A percentile compares a stretch with the other conserved stretches of the same genome.
These are phyloP conservation scores for Scedosporium apiospermum DNA, from an alignment of 2,329 filamentous ascomycete species.

Conservation along the genomic window DNA sequence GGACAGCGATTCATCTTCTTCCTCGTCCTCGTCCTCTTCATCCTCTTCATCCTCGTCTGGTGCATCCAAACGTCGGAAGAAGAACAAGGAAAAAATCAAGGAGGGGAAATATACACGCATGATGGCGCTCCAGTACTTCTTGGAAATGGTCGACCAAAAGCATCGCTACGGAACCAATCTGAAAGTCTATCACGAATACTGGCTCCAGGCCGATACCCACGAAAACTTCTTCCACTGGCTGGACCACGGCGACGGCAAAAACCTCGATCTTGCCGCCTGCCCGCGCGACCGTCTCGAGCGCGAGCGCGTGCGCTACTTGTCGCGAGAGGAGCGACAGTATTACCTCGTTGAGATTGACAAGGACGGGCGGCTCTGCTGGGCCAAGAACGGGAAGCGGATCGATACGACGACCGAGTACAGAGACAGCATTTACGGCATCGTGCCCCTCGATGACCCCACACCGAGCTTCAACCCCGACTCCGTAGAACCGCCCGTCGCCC, in stretches of 20 bases:
- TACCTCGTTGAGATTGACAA: constrained; percentile 72
- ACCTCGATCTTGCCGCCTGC: constrained; percentile 60
- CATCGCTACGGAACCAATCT: constrained; percentile 83
- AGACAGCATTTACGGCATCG: constrained; percentile 70
- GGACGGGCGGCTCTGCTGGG: constrained; percentile 74
- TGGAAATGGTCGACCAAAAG: constrained; percentile 77
- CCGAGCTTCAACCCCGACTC: constrained; percentile 22
- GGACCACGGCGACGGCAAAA: constrained; percentile 67
- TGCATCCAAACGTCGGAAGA: constrained; percentile 14
- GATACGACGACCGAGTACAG: constrained; percentile 67
- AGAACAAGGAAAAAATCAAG: constrained; percentile 12
- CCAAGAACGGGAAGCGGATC: constrained; percentile 69
- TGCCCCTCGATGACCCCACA: constrained; percentile 49
- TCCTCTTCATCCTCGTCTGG: constrained; percentile 8
- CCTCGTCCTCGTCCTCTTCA: constrained; percentile 13
- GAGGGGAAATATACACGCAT: constrained; percentile 55
- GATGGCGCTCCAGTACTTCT: constrained; percentile 80
- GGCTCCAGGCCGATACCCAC: constrained; percentile 66
- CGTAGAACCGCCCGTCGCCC: constrained; percentile 9
- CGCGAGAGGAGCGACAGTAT: constrained; percentile 67
- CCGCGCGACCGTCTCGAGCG: constrained; percentile 65
- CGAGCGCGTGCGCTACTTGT: constrained; percentile 76
- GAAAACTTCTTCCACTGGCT: constrained; percentile 96
- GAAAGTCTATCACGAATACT: constrained; percentile 71
- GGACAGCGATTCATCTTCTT: constrained; percentile 23